Percentiles rank a stretch among this genome's conserved stretches.
Evolutionary conservation across 2,329 filamentous ascomycete species (phyloP).

Genomic region (Incumbomyces lentus): DNA sequence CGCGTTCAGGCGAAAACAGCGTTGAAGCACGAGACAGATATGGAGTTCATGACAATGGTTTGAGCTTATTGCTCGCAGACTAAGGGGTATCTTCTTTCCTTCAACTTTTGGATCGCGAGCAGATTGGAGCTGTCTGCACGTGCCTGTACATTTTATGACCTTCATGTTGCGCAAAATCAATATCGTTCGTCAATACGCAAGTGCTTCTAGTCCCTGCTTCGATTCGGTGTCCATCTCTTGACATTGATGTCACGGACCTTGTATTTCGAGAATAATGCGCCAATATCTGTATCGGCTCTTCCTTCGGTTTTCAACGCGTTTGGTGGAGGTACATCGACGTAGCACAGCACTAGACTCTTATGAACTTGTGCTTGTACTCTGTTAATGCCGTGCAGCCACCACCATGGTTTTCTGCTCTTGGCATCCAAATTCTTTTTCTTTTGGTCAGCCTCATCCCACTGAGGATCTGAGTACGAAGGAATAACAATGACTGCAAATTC

Average conservation of each 20-base stretch:
- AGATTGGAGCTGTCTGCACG: too few relatives aligned
- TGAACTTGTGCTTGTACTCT: slow-evolving; percentile 80
- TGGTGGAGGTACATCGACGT: slow-evolving; percentile 79
- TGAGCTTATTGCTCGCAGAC: too few relatives aligned
- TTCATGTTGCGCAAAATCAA: too few relatives aligned
- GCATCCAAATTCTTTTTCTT: slow-evolving; percentile 42
- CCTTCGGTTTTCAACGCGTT: slow-evolving; percentile 35
- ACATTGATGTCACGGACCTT: slow-evolving; percentile 70
- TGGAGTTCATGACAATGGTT: too few relatives aligned
- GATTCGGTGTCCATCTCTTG: slow-evolving; percentile 73
- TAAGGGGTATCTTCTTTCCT: too few relatives aligned
- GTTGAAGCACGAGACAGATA: too few relatives aligned
- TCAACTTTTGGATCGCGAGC: too few relatives aligned
- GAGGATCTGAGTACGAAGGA: slow-evolving; percentile 64
- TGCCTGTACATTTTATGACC: too few relatives aligned
- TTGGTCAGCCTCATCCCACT: slow-evolving; percentile 51
- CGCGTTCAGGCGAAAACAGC: too few relatives aligned
- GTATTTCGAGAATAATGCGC: slow-evolving; percentile 56
- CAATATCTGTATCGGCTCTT: slow-evolving; percentile 43
- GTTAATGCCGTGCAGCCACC: slow-evolving; percentile 69
- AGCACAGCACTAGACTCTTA: slow-evolving; percentile 81
- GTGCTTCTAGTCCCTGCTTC: slow-evolving; percentile 46
- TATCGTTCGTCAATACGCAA: too few relatives aligned
- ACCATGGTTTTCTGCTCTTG: slow-evolving; percentile 35
- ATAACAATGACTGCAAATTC: slow-evolving; percentile 82